These are phyloP conservation scores for Plasmodium falciparum DNA, from an alignment of 169 alveolate species.

Conservation along the genomic window DNA sequence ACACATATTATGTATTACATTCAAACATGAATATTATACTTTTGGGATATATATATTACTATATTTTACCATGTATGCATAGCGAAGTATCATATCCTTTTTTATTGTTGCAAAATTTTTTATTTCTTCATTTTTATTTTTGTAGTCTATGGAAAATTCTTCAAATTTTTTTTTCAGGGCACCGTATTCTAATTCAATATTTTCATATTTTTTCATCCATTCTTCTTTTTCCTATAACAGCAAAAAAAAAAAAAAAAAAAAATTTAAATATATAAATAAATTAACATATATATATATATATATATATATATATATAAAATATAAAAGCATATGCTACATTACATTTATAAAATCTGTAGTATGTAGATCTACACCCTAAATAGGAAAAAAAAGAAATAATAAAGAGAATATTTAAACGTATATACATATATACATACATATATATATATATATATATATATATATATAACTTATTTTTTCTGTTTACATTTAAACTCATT, in stretches of 20 bases:
- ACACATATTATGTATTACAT: not conserved
- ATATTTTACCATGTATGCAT: conserved; percentile 43
- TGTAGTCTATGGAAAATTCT: not conserved
- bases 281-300: not conserved
- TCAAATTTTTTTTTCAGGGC: conserved; percentile 22
- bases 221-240: conserved; percentile 52
- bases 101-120: conserved; percentile 2
- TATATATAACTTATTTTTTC: not conserved
- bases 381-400: not conserved
- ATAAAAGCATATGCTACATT: not conserved
- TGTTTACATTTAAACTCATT: conserved; percentile 14
- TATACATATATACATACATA: not conserved
- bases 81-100: conserved; percentile 40
- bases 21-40: not conserved
- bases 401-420: not conserved
- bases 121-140: conserved; percentile 8
- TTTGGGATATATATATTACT: not conserved
- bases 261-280: not conserved
- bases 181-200: conserved; percentile 25
- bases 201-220: conserved; percentile 58
- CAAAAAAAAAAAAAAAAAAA: not conserved
- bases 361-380: conserved; percentile 30
- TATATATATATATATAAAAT: not conserved
- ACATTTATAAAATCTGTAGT: conserved; percentile 38
- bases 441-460: not conserved